Base-by-base conservation (phyloP, 225 moss, liverwort and hornwort species). In the Sphagnum tenellum region DNA sequence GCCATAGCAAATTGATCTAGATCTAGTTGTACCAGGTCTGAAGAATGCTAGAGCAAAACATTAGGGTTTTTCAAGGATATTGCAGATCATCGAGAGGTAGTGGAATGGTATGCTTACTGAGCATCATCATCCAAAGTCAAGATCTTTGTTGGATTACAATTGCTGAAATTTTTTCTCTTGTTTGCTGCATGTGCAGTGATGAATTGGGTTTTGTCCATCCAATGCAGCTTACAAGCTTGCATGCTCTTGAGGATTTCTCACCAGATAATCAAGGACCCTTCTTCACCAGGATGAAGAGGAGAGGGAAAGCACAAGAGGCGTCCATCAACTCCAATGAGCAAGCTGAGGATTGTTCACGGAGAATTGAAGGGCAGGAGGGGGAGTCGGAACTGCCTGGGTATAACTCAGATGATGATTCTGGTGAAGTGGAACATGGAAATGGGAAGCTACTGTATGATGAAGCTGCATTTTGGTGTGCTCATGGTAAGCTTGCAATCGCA, bases 161-260 rank as follows among this genome's bases (percentile, higher is more conserved):
- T 29, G 29, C 29, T 29, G 29, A 29, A 29, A 29, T 29, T 29
- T 4, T 3, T 3, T 55, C 5, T 3, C 12, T 60, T 2, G 67
- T 69, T 9, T 55, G 50, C 3, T 69, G 49, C 63, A 51, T 73
- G 67, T 76, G 76, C 83, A 96, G 96, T 68, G 88, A 96, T 65
- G 96, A 96, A 71, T 78, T 96, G 9, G 96, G 96, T 49, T 90
- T 96, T 68, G 89, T 96, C 46, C 92, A 96, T 82, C 83, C 90
- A 51, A 75, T 85, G 67, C 92, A 96, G 61, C 84, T 96, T 9
- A 74, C 76, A 56, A 80, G 71, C 74, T 73, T 96, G 78, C 96
- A 96, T 64, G 79, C 78, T 50, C 66, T 77, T 45, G 92, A 85
- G 50, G 82, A 75, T 12, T 73, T 84, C 44, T 59, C 67, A 62